phyloP scores from a whole-genome alignment of 2,329 filamentous ascomycete species.

The Nannizziopsis barbatae region DNA sequence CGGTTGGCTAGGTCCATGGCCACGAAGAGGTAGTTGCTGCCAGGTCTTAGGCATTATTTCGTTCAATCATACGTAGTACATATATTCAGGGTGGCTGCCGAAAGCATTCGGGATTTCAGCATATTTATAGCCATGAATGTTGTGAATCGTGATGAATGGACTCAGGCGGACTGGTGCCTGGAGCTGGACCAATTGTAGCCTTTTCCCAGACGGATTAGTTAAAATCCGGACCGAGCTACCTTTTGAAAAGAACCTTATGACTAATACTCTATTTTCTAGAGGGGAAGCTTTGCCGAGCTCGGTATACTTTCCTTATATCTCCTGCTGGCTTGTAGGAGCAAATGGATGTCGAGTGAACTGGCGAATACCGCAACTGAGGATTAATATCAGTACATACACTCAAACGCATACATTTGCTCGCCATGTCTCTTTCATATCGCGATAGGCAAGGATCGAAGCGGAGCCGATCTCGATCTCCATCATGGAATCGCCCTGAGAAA shows the following conservation, averaged over 20 bases:
- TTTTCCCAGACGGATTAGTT: too few relatives aligned
- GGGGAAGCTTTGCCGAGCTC: conserved; percentile 7
- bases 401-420: background rate
- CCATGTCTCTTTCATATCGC: conserved; percentile 27
- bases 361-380: background rate
- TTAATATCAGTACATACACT: background rate
- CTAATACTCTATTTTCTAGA: background rate
- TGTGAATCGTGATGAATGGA: too few relatives aligned
- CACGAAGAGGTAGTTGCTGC: conserved; percentile 25
- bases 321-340: background rate
- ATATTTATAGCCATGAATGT: conserved; percentile 18
- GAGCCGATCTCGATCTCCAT: conserved; percentile 34
- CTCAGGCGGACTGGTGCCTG: too few relatives aligned
- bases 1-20: conserved; percentile 22
- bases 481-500: conserved; percentile 31
- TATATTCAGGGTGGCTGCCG: conserved; percentile 8
- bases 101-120: too few relatives aligned
- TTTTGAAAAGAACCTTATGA: too few relatives aligned
- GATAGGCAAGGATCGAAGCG: conserved; percentile 30
- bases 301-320: conserved; percentile 4
- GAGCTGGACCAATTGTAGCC: too few relatives aligned
- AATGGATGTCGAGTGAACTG: background rate
- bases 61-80: too few relatives aligned
- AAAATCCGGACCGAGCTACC: too few relatives aligned
- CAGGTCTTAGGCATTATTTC: conserved; percentile 19